Base-by-base conservation (phyloP, 495 filamentous ascomycete species). In the Talaromyces trachyspermus region DNA sequence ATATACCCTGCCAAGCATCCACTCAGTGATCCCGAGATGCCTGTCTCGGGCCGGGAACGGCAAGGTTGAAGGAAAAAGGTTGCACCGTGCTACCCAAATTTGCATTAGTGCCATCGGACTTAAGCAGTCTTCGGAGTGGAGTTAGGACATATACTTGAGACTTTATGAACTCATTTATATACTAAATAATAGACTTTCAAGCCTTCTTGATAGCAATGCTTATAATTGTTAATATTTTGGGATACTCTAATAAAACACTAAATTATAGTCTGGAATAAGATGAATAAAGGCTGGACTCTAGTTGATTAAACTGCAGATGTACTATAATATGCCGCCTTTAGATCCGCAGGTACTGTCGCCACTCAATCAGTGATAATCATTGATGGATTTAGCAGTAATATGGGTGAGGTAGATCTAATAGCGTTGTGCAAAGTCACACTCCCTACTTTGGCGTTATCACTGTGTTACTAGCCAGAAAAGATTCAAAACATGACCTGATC, bases 101-200 rank as follows among this genome's bases (percentile, higher is more conserved):
- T n/a, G n/a, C n/a, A n/a, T n/a, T n/a, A n/a, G n/a, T n/a, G n/a
- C n/a, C n/a, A n/a, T n/a, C n/a, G n/a, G n/a, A n/a, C n/a, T n/a
- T n/a, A n/a, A n/a, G n/a, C n/a, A n/a, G n/a, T n/a, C n/a, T n/a
- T n/a, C n/a, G n/a, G n/a, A n/a, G n/a, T n/a, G n/a, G n/a, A n/a
- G n/a, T n/a, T n/a, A n/a, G n/a, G n/a, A n/a, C n/a, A n/a, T n/a
- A n/a, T n/a, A n/a, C 59, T 4, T 45, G 47, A 2, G 53, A 50
- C 11, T 56, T 50, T 4, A 56, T 54, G 9, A 57, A 59, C 22
- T 60, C 67, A 12, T 70, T 68, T 48, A 49, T 71, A 24, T 78
- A 76, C 61, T 76, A 78, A 39, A 53, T 76, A 15, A 58, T 73
- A 15, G 77, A 80, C 50, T 80, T 79, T 47, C 61, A 76, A 49